phyloP scores from a whole-genome alignment of 1,284 basidiomycete genomes.

The Pholiota adiposa region DNA sequence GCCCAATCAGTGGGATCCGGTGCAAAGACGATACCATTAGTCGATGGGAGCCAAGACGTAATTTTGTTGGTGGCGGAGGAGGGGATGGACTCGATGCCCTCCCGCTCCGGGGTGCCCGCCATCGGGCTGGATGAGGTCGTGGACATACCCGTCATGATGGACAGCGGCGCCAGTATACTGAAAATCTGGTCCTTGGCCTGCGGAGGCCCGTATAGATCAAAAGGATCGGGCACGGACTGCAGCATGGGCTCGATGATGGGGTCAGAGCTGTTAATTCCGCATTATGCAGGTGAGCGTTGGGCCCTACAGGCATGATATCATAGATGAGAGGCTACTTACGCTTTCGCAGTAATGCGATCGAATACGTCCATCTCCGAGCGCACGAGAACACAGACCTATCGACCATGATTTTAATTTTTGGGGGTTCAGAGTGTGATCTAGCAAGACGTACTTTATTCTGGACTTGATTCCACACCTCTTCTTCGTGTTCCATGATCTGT shows the following conservation, averaged over 20 bases:
- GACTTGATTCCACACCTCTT: slow-evolving; percentile 91
- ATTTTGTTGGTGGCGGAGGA: slow-evolving; percentile 34
- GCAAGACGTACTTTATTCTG: slow-evolving; percentile 70
- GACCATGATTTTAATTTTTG: background rate
- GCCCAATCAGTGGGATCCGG: slow-evolving; percentile 57
- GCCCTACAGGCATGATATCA: slow-evolving; percentile 17
- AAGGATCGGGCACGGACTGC: slow-evolving; percentile 89
- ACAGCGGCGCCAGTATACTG: slow-evolving; percentile 85
- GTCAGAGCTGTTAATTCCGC: slow-evolving; percentile 64
- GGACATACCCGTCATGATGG: slow-evolving; percentile 60
- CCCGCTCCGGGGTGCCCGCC: slow-evolving; percentile 48
- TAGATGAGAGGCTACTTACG: slow-evolving; percentile 52
- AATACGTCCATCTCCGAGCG: slow-evolving; percentile 83
- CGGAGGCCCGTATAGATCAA: slow-evolving; percentile 89
- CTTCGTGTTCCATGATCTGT: slow-evolving; percentile 91
- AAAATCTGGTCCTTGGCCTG: slow-evolving; percentile 92
- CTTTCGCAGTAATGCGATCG: slow-evolving; percentile 87
- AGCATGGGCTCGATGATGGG: slow-evolving; percentile 91
- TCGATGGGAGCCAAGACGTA: slow-evolving; percentile 43
- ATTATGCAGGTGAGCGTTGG: slow-evolving; percentile 11
- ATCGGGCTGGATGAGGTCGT: slow-evolving; percentile 55
- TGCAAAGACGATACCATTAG: slow-evolving; percentile 41
- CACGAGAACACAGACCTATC: slow-evolving; percentile 72
- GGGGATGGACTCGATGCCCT: slow-evolving; percentile 33
- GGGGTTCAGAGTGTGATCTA: background rate